phyloP scores from a whole-genome alignment of 331 rosid genomes.

The Erythrophleum ivorense region DNA sequence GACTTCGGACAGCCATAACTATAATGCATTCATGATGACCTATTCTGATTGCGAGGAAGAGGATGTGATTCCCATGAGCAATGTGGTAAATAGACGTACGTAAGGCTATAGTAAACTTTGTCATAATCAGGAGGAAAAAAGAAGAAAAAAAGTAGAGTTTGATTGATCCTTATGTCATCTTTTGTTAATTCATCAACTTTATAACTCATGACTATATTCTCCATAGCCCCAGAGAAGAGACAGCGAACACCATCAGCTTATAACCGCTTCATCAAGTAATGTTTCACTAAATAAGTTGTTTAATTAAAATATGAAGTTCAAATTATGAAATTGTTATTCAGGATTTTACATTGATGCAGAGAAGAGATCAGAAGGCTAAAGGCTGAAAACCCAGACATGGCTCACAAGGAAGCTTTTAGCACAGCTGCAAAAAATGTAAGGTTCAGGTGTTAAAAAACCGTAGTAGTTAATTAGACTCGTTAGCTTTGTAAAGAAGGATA shows the following conservation, averaged over 20 bases:
- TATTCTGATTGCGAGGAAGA: constrained; percentile 75
- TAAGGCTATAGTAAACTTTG: background rate
- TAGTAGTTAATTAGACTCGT: background rate
- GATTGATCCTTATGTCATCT: background rate
- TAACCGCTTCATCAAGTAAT: constrained; percentile 90
- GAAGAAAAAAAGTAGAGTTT: background rate
- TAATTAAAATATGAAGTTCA: background rate
- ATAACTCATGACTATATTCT: constrained; percentile 16
- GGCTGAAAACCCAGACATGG: constrained; percentile 81
- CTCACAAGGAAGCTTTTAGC: constrained; percentile 94
- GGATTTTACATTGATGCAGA: constrained; percentile 50
- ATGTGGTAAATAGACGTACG: constrained; percentile 76
- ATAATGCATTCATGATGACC: constrained; percentile 51
- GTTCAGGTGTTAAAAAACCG: background rate
- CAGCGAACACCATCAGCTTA: constrained; percentile 97
- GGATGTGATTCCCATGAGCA: constrained; percentile 51
- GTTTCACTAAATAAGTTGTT: constrained; percentile 26
- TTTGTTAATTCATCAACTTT: background rate
- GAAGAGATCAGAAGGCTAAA: constrained; percentile 94
- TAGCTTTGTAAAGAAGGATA: background rate
- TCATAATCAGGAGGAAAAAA: background rate
- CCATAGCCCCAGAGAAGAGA: constrained; percentile 93
- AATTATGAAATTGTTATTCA: constrained; percentile 33
- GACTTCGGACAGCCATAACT: constrained; percentile 45
- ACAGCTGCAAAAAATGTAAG: constrained; percentile 90